Conservation (phyloP, 2,329 filamentous ascomycete species). For the Ophiostoma angusticollis region DNA sequence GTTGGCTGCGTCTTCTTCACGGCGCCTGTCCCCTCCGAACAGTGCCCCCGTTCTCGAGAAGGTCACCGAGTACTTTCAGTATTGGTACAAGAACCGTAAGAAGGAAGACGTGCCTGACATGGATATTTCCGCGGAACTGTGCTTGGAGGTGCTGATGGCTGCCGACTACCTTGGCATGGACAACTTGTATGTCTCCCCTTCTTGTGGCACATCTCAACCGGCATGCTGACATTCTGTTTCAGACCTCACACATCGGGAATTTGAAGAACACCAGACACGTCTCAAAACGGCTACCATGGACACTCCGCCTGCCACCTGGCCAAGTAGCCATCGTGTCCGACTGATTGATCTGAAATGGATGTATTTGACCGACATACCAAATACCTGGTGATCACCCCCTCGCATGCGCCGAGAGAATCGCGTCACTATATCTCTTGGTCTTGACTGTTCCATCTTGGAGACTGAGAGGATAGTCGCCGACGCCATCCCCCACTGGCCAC, state of each 20-base stretch:
- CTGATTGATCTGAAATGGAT: too few relatives aligned
- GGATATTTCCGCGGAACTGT: slow-evolving; percentile 68
- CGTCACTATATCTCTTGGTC: too few relatives aligned
- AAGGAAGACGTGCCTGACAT: slow-evolving; percentile 64
- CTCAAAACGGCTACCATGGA: too few relatives aligned
- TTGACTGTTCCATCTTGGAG: background rate
- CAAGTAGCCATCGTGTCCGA: too few relatives aligned
- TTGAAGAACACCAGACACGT: too few relatives aligned
- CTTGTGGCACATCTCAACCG: too few relatives aligned
- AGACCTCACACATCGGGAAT: too few relatives aligned
- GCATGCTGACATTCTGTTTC: background rate
- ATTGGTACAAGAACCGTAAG: slow-evolving; percentile 62
- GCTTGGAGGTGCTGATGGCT: slow-evolving; percentile 63
- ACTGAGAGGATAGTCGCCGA: background rate
- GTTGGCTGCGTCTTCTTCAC: background rate
- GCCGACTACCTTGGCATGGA: slow-evolving; percentile 65
- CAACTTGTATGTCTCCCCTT: slow-evolving; percentile 19
- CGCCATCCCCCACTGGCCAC: slow-evolving; percentile 20
- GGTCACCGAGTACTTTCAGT: slow-evolving; percentile 73
- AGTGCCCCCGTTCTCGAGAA: slow-evolving; percentile 67
- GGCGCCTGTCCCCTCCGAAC: slow-evolving; percentile 8
- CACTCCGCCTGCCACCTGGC: too few relatives aligned
- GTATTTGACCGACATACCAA: too few relatives aligned
- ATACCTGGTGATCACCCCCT: too few relatives aligned
- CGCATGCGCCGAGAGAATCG: too few relatives aligned